Conservation (phyloP, 208 protist genomes). For the Trypanosoma lewisi region DNA sequence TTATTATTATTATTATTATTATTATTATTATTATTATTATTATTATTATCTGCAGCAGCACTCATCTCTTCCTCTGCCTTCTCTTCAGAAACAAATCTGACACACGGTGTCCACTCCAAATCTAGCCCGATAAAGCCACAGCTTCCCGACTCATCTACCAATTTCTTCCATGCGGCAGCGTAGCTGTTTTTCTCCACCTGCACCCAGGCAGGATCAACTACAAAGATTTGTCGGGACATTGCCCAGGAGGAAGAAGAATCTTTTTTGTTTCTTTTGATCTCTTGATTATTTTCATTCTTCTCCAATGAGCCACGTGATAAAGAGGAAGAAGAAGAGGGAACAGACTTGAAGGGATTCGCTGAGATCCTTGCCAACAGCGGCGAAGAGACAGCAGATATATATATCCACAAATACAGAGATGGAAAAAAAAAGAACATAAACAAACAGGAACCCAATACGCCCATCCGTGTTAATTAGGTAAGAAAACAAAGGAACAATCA, state of each 20-base stretch:
- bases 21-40: background rate
- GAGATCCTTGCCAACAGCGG: too few species aligned
- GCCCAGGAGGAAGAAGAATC: background rate
- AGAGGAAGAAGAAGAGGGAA: too few species aligned
- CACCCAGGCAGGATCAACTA: slow-evolving; percentile 52
- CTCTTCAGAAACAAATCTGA: background rate
- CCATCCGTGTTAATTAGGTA: too few species aligned
- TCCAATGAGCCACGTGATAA: background rate
- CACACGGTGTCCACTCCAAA: slow-evolving; percentile 56
- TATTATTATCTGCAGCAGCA: too few species aligned
- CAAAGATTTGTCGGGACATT: background rate
- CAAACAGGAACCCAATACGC: too few species aligned
- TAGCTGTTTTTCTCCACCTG: slow-evolving; percentile 30
- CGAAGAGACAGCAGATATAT: too few species aligned
- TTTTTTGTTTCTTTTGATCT: background rate
- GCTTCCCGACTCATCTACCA: slow-evolving; percentile 29
- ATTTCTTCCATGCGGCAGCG: slow-evolving; percentile 19
- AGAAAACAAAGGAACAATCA: too few species aligned
- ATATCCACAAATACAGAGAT: slow-evolving; percentile 14
- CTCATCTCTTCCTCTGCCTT: background rate
- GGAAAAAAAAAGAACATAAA: slow-evolving; percentile 17
- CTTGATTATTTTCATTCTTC: background rate
- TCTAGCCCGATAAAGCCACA: slow-evolving; percentile 58
- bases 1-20: background rate
- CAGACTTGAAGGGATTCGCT: too few species aligned